Base-by-base conservation (phyloP, 2,329 filamentous ascomycete species). In the Pezicula carpinea region DNA sequence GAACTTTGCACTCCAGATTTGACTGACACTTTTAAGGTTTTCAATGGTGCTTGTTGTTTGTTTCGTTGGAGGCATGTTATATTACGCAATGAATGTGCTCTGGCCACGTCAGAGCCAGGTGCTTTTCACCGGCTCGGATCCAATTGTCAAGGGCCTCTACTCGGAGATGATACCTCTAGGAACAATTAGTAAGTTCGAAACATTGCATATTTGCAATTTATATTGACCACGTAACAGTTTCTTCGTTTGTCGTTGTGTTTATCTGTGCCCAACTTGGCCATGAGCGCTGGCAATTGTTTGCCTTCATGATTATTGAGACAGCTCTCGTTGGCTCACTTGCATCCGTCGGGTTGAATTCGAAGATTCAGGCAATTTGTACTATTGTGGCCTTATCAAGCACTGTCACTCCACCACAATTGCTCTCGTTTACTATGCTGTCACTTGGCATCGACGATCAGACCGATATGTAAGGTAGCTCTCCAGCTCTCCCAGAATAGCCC, bases 281-380 rank as follows among this genome's bases (percentile, higher is more conserved):
- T 39, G 64, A 69, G 33, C 59, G 63, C 18, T 66, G 63, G 64
- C 66, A 69, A 52, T 56, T 69, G 4, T 53, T 66, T 6, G 52
- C 35, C n/a, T 61, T 64, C 50, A 64, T 62, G 5, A 51, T 60
- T 4, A 45, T 58, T 0, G 63, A 68, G 48, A 69, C 66, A 1
- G 63, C 62, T 2, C 55, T 67, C 7, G 64, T 68, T 36, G 66
- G 63, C 5, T 62, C 61, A 8, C 59, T 69, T 48, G 54, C 66
- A 1, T 63, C 61, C 2, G 60, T 66, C 13, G 61, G 61, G 3
- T 48, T 64, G 10, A 48, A 59, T 15, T 59, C 64, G 49, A 59
- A 64, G 43, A 58, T 54, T 1, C 61, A 67, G 44, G 64, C 66
- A 14, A 68, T 69, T 39, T 53, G 55, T 10, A 62, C 60, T 5